phyloP scores from a whole-genome alignment of 176 grass and related monocot genomes.

The Puccinellia tenuiflora region DNA sequence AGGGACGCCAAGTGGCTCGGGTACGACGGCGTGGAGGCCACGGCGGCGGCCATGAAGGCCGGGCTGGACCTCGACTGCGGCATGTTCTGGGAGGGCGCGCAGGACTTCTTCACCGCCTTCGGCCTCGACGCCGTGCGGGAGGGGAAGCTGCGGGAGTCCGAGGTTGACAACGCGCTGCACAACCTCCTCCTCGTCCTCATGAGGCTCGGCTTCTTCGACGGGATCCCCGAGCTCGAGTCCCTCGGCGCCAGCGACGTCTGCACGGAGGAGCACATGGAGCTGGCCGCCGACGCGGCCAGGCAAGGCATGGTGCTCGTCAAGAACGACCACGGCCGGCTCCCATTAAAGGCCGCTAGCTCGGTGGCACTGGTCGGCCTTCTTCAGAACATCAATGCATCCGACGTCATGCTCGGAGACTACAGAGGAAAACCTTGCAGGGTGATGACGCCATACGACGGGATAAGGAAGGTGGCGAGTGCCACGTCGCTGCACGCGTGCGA shows the following conservation, averaged over 20 bases:
- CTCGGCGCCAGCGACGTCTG: slow-evolving; percentile 26
- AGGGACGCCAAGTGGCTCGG: slow-evolving; percentile 38
- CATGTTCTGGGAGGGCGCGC: slow-evolving; percentile 37
- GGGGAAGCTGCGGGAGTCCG: slow-evolving; percentile 50
- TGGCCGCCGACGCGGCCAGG: slow-evolving; percentile 47
- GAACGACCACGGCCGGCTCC: slow-evolving; percentile 36
- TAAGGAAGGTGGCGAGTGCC: slow-evolving; percentile 1
- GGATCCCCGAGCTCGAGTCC: slow-evolving; percentile 29
- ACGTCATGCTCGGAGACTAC: slow-evolving; percentile 57
- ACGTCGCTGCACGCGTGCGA: slow-evolving; percentile 36
- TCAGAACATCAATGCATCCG: slow-evolving; percentile 42
- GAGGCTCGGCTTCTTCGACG: slow-evolving; percentile 77
- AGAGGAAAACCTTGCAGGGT: slow-evolving; percentile 50
- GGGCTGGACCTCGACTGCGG: slow-evolving; percentile 61
- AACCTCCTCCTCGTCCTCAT: slow-evolving; percentile 53
- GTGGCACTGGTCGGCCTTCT: slow-evolving; percentile 41
- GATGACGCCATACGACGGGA: slow-evolving; percentile 39
- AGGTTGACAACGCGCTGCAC: slow-evolving; percentile 59
- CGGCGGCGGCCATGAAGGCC: slow-evolving; percentile 37
- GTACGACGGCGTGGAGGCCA: slow-evolving; percentile 30
- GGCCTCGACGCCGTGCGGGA: slow-evolving; percentile 28
- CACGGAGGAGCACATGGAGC: slow-evolving; percentile 30
- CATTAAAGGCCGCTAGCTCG: slow-evolving; percentile 10
- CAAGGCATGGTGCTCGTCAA: slow-evolving; percentile 66
- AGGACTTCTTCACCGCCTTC: slow-evolving; percentile 43